Percentiles rank a stretch among this genome's conserved stretches.
Evolutionary conservation across 2,329 filamentous ascomycete genomes (phyloP).

Genomic region (Cytospora schulzeri): DNA sequence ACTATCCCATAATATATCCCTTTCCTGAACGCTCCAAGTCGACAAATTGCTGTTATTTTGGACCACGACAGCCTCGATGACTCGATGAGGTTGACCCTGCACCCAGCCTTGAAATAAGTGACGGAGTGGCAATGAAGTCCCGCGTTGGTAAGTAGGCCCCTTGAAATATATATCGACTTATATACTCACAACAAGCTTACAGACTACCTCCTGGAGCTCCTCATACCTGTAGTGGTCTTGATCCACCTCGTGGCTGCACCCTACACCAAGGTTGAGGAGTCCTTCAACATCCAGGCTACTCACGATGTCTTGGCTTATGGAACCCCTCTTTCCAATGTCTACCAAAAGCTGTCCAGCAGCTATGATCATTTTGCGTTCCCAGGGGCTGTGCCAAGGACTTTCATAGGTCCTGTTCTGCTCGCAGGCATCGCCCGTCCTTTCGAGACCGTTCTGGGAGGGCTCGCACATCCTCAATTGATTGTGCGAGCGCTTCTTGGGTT

Average conservation of each 20-base stretch:
- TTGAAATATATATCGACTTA: background rate
- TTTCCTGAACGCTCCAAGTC: background rate
- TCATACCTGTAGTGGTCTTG: conserved; percentile 65
- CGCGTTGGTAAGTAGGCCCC: background rate
- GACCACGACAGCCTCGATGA: background rate
- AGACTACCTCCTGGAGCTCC: conserved; percentile 44
- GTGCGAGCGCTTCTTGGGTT: conserved; percentile 78
- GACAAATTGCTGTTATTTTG: background rate
- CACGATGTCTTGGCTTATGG: conserved; percentile 89
- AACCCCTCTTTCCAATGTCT: conserved; percentile 61
- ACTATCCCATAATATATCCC: background rate
- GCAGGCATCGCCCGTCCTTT: conserved; percentile 72
- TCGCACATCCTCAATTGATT: conserved; percentile 59
- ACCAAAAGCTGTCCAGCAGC: conserved; percentile 55
- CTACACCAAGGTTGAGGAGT: conserved; percentile 98
- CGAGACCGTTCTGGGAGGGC: conserved; percentile 54
- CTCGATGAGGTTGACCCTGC: background rate
- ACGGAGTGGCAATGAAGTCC: background rate
- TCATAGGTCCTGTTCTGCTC: conserved; percentile 78
- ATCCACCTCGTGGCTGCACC: conserved; percentile 75
- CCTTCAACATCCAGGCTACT: conserved; percentile 92
- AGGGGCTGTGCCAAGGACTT: conserved; percentile 88
- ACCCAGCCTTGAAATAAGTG: background rate
- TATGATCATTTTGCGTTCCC: conserved; percentile 94
- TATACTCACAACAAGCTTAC: conserved; percentile 21